phyloP scores from a whole-genome alignment of 2,329 filamentous ascomycete genomes.

The Aspergillus pseudoviridinutans region DNA sequence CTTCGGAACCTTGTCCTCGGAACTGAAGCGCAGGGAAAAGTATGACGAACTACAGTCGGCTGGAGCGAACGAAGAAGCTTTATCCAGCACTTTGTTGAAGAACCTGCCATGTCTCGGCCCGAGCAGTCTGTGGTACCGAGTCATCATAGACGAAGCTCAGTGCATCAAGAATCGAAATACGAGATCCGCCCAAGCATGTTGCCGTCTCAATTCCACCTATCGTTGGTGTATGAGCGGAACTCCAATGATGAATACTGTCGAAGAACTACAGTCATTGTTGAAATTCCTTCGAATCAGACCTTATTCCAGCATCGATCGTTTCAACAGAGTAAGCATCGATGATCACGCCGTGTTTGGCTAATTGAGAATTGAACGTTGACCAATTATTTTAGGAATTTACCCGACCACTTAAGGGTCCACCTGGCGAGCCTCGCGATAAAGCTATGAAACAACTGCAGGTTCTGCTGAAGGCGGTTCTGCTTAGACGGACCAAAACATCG shows the following conservation, averaged over 20 bases:
- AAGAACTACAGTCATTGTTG: constrained; percentile 73
- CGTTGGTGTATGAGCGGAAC: constrained; percentile 76
- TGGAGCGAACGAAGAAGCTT: constrained; percentile 31
- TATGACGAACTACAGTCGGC: constrained; percentile 49
- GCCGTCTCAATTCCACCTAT: constrained; percentile 55
- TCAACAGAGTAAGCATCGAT: constrained; percentile 49
- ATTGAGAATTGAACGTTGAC: background rate
- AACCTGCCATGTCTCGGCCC: constrained; percentile 59
- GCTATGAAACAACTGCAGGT: constrained; percentile 71
- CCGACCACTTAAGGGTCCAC: constrained; percentile 46
- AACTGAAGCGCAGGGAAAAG: constrained; percentile 59
- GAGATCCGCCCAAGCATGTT: constrained; percentile 58
- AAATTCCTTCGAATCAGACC: constrained; percentile 73
- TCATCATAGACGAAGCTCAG: constrained; percentile 77
- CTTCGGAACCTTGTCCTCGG: constrained; percentile 66
- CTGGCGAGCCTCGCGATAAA: constrained; percentile 29
- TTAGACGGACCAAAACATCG: constrained; percentile 78
- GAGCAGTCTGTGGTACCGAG: constrained; percentile 59
- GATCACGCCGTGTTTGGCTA: background rate
- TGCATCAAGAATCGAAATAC: constrained; percentile 73
- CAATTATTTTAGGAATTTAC: constrained; percentile 44
- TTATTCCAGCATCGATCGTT: constrained; percentile 63
- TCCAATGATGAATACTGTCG: constrained; percentile 82
- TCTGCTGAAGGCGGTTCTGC: constrained; percentile 72
- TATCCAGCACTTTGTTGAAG: constrained; percentile 16